A percentile compares a stretch with the other conserved stretches of the same genome.
Evolutionary conservation across 2,329 filamentous ascomycete species (phyloP).

Genomic region (Pseudogymnoascus sp.): DNA sequence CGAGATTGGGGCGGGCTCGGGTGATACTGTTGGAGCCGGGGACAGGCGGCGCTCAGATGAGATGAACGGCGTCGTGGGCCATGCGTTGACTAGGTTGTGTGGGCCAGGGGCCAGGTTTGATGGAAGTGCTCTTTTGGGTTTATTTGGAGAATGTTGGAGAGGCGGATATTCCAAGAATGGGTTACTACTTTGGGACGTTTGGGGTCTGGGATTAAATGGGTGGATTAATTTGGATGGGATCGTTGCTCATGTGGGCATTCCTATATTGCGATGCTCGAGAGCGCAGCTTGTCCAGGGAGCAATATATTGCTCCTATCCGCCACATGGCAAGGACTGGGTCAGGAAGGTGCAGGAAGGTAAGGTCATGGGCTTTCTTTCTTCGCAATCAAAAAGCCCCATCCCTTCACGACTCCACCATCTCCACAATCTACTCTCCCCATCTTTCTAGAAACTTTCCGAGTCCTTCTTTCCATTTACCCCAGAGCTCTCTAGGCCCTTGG

Average conservation of each 20-base stretch:
- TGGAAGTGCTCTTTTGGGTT: background rate
- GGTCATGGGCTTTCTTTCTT: background rate
- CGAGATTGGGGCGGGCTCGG: background rate
- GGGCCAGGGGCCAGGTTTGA: background rate
- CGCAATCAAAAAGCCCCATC: background rate
- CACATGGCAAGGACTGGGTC: background rate
- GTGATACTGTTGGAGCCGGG: background rate
- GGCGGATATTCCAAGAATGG: background rate
- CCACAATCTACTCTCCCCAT: background rate
- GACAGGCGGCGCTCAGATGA: background rate
- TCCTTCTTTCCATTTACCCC: background rate
- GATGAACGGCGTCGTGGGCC: background rate
- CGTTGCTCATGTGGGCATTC: background rate
- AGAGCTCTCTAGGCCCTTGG: background rate
- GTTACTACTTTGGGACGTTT: background rate
- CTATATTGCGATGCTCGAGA: background rate
- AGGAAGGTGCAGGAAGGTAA: background rate
- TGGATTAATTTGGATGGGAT: slow-evolving; percentile 1
- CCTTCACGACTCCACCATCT: background rate
- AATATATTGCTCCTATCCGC: background rate
- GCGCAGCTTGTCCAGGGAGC: background rate
- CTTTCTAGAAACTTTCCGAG: background rate
- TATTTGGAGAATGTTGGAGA: background rate
- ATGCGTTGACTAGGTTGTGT: background rate
- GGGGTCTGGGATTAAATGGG: background rate